These are phyloP conservation scores for Fusarium humuli DNA, from an alignment of 2,329 filamentous ascomycete species.

Conservation along the genomic window DNA sequence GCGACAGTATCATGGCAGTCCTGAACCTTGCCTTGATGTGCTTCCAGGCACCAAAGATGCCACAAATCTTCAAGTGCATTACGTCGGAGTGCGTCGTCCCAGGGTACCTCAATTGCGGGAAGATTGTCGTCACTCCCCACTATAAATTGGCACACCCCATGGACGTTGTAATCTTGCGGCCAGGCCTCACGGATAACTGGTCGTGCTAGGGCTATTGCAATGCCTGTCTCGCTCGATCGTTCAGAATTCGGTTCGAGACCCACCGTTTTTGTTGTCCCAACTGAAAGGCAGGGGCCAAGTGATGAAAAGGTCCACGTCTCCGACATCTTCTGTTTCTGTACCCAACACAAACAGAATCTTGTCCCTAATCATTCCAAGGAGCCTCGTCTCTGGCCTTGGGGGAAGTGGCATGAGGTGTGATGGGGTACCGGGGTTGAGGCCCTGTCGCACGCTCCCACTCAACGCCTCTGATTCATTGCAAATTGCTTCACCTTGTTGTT, in stretches of 20 bases:
- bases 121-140: accelerated
- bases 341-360: background rate
- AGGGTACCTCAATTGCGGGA: accelerated
- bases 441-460: no score
- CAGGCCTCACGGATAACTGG: background rate
- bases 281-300: background rate
- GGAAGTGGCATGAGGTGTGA: no score
- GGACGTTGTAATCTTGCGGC: background rate
- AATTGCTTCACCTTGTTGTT: no score
- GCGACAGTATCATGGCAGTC: no score
- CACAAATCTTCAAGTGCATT: background rate
- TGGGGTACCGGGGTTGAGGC: no score
- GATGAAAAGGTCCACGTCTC: background rate
- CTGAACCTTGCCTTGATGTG: no score
- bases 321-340: accelerated
- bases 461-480: no score
- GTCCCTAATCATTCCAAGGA: background rate
- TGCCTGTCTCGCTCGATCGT: no score
- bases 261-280: background rate
- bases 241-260: background rate
- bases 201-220: background rate
- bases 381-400: background rate
- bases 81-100: no score
- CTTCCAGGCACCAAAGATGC: background rate
- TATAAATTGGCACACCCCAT: background rate